Conservation (phyloP, 2,329 filamentous ascomycete genomes). For the Aspergillus proliferans region DNA sequence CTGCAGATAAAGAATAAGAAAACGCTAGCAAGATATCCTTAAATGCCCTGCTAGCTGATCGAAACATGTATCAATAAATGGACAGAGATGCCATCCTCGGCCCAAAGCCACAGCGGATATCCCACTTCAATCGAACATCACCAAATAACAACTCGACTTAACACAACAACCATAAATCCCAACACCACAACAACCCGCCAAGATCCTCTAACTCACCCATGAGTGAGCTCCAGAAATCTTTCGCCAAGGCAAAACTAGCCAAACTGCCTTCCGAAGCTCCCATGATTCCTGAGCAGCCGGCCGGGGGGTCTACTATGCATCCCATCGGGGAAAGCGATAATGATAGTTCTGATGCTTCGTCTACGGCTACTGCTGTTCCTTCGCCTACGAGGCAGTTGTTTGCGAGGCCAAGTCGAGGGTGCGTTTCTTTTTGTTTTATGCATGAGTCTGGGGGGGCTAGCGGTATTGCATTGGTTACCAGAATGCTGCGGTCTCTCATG, state of each 20-base stretch:
- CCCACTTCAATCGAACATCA: background rate
- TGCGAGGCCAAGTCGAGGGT: slow-evolving; percentile 61
- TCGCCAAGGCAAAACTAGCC: slow-evolving; percentile 68
- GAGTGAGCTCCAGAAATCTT: slow-evolving; percentile 75
- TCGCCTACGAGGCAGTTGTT: slow-evolving; percentile 68
- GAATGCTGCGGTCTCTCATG: no score
- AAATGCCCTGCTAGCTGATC: no score
- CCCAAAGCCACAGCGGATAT: background rate
- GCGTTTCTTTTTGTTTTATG: slow-evolving; percentile 21
- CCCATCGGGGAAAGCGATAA: slow-evolving; percentile 18
- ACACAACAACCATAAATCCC: background rate
- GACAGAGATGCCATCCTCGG: no score
- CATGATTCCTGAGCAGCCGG: slow-evolving; percentile 35
- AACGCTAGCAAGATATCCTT: no score
- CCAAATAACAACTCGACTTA: no score
- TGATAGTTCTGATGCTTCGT: slow-evolving; percentile 74
- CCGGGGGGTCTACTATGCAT: slow-evolving; percentile 32
- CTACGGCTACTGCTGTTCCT: slow-evolving; percentile 84
- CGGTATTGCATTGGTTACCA: background rate
- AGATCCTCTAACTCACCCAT: slow-evolving; percentile 40
- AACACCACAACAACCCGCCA: background rate
- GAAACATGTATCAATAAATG: no score
- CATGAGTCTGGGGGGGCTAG: no score
- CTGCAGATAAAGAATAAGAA: no score
- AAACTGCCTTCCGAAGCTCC: slow-evolving; percentile 54